These are phyloP conservation scores for Trichoderma sp. DNA, from an alignment of 2,329 filamentous ascomycete species.

Conservation along the genomic window DNA sequence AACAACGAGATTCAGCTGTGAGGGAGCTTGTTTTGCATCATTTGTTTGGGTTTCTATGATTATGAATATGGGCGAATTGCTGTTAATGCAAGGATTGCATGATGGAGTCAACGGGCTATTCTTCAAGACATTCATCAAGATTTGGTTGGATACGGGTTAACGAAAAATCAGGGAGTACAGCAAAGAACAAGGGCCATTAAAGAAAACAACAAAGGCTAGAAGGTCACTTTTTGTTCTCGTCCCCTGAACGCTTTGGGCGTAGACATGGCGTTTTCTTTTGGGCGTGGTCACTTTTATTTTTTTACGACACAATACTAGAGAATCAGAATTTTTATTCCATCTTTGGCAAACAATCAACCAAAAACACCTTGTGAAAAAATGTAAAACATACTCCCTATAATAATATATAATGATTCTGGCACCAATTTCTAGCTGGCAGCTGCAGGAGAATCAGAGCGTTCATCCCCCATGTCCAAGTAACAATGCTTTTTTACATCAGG, in stretches of 20 bases:
- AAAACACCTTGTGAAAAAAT: not conserved
- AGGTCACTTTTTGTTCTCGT: not conserved
- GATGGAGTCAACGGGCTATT: conserved; percentile 1
- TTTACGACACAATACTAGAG: not conserved
- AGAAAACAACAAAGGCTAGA: conserved; percentile 6
- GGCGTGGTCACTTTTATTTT: not conserved
- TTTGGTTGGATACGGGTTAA: conserved; percentile 21
- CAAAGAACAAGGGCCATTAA: not conserved
- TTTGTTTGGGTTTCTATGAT: not conserved
- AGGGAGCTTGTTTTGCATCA: not conserved
- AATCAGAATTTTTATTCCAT: not conserved
- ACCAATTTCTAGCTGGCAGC: not conserved
- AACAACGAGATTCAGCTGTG: conserved; percentile 85
- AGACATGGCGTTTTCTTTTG: conserved; percentile 16
- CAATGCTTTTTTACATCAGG: not conserved
- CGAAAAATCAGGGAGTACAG: not conserved
- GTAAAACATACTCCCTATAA: not conserved
- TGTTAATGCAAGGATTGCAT: not conserved
- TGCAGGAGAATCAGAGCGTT: not conserved
- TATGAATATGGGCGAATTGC: conserved; percentile 9
- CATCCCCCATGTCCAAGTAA: not conserved
- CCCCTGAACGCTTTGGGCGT: not conserved
- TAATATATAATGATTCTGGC: not conserved
- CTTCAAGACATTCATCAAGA: conserved; percentile 5
- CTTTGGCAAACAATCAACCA: not conserved